Evolutionary conservation across 2,329 filamentous ascomycete species (phyloP).

Genomic region (Claviceps sp.): DNA sequence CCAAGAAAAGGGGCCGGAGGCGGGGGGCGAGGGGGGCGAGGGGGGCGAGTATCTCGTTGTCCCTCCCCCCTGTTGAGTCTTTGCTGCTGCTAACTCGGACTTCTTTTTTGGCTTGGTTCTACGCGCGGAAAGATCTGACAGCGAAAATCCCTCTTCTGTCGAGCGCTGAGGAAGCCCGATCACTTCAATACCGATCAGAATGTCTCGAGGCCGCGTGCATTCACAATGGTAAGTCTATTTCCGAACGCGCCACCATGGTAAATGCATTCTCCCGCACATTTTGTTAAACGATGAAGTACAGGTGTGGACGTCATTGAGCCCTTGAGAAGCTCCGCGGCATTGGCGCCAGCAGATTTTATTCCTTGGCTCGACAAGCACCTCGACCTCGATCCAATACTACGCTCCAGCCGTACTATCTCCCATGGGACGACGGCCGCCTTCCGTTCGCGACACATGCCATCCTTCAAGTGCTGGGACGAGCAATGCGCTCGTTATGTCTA

Average conservation of each 20-base stretch:
- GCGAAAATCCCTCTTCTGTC: slow-evolving; percentile 31
- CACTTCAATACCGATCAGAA: slow-evolving; percentile 44
- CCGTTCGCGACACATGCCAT: slow-evolving; percentile 8
- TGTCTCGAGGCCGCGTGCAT: slow-evolving; percentile 40
- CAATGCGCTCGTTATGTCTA: slow-evolving; percentile 45
- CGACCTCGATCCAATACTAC: slow-evolving; percentile 32
- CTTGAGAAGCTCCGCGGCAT: slow-evolving; percentile 15
- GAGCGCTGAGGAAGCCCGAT: slow-evolving; percentile 42
- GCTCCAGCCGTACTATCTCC: slow-evolving; percentile 9
- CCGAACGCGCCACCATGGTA: background rate
- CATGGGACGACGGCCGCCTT: slow-evolving; percentile 1
- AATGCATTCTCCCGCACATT: background rate
- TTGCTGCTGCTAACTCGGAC: slow-evolving; percentile 2
- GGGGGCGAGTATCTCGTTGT: no score
- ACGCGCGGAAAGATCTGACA: slow-evolving; percentile 12
- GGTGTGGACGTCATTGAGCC: slow-evolving; percentile 19
- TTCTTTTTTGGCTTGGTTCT: background rate
- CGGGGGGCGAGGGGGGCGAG: no score
- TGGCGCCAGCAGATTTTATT: slow-evolving; percentile 32
- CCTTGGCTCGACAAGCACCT: slow-evolving; percentile 41
- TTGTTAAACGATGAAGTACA: slow-evolving; percentile 3
- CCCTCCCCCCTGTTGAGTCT: background rate
- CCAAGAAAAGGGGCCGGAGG: background rate
- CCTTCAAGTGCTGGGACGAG: slow-evolving; percentile 42
- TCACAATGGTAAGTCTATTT: slow-evolving; percentile 17